Percentiles rank a stretch among this genome's conserved stretches.
Conservation (phyloP, 2,329 filamentous ascomycete genomes). For the Monosporascus sp. region DNA sequence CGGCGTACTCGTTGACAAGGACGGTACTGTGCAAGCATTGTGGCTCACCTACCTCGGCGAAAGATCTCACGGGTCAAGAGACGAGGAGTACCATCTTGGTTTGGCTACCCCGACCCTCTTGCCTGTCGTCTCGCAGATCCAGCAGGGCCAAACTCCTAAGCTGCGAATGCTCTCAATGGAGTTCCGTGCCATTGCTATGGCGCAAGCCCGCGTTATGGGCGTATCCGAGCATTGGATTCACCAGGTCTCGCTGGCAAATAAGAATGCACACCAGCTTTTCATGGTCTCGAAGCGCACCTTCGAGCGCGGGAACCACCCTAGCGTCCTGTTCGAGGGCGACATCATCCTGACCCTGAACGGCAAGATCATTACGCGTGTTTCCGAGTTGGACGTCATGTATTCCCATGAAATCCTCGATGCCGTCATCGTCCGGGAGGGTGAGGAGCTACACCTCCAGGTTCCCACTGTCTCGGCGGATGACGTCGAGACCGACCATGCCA, state of each 20-base stretch:
- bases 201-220: slow-evolving; percentile 93
- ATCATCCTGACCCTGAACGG: slow-evolving; percentile 87
- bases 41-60: slow-evolving; percentile 98
- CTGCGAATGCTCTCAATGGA: slow-evolving; percentile 91
- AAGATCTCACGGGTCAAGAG: slow-evolving; percentile 73
- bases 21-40: slow-evolving; percentile 88
- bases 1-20: slow-evolving; percentile 82
- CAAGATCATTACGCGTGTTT: slow-evolving; percentile 87
- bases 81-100: slow-evolving; percentile 94
- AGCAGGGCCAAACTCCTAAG: slow-evolving; percentile 70
- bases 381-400: slow-evolving; percentile 96
- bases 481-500: slow-evolving; percentile 84
- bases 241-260: slow-evolving; percentile 82
- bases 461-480: slow-evolving; percentile 84
- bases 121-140: slow-evolving; percentile 83
- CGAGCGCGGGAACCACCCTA: slow-evolving; percentile 45
- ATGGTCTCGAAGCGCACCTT: slow-evolving; percentile 91
- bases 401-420: slow-evolving; percentile 77
- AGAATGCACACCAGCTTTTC: slow-evolving; percentile 91
- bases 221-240: slow-evolving; percentile 94
- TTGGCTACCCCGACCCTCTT: slow-evolving; percentile 83
- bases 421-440: slow-evolving; percentile 76
- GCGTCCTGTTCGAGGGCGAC: slow-evolving; percentile 79
- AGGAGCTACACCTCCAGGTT: slow-evolving; percentile 71
- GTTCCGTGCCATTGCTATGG: slow-evolving; percentile 93